phyloP scores from a whole-genome alignment of 2,329 filamentous ascomycete genomes.

The Remersonia thermophila region DNA sequence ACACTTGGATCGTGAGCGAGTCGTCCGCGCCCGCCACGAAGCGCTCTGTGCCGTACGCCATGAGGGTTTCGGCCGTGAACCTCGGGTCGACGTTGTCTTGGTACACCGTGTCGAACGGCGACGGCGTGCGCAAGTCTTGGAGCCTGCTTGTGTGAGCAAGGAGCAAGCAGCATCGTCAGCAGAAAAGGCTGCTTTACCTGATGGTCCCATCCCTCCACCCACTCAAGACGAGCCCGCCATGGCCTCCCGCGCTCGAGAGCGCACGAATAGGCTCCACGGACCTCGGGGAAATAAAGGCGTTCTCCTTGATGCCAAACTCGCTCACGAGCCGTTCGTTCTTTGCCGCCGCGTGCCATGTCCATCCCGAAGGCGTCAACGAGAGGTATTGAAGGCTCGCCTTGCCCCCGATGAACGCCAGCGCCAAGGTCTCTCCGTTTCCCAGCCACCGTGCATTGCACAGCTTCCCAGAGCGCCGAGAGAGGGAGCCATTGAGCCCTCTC shows the following conservation, averaged over 20 bases:
- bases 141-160: constrained; percentile 21
- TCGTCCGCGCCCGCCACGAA: constrained; percentile 38
- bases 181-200: constrained; percentile 17
- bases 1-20: constrained; percentile 34
- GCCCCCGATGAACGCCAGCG: constrained; percentile 32
- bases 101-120: constrained; percentile 34
- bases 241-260: constrained; percentile 21
- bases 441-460: constrained; percentile 32
- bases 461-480: constrained; percentile 5
- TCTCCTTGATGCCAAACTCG: constrained; percentile 18
- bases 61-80: constrained; percentile 33
- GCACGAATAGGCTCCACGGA: constrained; percentile 34
- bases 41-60: constrained; percentile 37
- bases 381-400: constrained; percentile 33
- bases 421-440: constrained; percentile 31
- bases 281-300: constrained; percentile 22
- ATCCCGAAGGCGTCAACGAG: constrained; percentile 33
- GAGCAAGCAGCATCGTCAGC: not conserved
- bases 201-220: constrained; percentile 43
- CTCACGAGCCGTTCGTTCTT: constrained; percentile 21
- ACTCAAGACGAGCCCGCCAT: constrained; percentile 33
- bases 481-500: constrained; percentile 5
- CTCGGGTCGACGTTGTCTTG: constrained; percentile 40
- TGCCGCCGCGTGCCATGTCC: constrained; percentile 25
- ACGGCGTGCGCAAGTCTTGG: constrained; percentile 38